phyloP scores from a whole-genome alignment of 257 asterid genomes.

The Plantago elongata region DNA sequence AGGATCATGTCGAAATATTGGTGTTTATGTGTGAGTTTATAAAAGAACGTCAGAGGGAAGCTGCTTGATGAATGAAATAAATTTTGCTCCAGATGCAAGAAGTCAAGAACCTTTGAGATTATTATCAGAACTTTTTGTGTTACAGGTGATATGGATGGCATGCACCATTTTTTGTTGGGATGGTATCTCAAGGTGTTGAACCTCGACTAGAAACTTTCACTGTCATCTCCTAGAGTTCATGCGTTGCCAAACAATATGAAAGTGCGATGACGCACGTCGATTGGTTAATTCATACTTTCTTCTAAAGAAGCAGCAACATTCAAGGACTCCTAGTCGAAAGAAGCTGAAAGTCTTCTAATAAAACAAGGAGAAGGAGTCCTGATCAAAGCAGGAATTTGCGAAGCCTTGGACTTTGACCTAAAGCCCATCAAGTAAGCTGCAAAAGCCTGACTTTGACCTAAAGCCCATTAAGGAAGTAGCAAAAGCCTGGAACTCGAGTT shows the following conservation, averaged over 20 bases:
- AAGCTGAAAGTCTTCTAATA: too few species aligned
- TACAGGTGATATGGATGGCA: slow-evolving; percentile 39
- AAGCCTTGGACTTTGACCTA: too few species aligned
- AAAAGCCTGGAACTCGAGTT: too few species aligned
- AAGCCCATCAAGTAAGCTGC: too few species aligned
- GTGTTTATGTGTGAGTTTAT: slow-evolving; percentile 52
- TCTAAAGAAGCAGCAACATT: too few species aligned
- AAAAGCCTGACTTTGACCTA: too few species aligned
- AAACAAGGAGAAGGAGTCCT: too few species aligned
- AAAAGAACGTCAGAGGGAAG: slow-evolving; percentile 31
- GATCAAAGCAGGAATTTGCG: too few species aligned
- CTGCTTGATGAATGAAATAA: slow-evolving; percentile 28
- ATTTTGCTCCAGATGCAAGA: slow-evolving; percentile 33
- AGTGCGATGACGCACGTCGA: too few species aligned
- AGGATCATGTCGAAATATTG: slow-evolving; percentile 64
- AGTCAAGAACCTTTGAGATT: slow-evolving; percentile 48
- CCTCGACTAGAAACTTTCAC: slow-evolving; percentile 57
- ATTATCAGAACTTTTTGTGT: slow-evolving; percentile 41
- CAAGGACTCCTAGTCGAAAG: too few species aligned
- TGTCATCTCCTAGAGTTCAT: slow-evolving; percentile 38
- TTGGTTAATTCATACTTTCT: too few species aligned
- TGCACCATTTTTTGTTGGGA: slow-evolving; percentile 38
- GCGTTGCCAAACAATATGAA: slow-evolving; percentile 36
- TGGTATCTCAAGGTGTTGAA: slow-evolving; percentile 42
- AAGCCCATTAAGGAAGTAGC: too few species aligned